phyloP scores from a whole-genome alignment of 2,329 filamentous ascomycete species.

The Hymenoscyphus scutula region DNA sequence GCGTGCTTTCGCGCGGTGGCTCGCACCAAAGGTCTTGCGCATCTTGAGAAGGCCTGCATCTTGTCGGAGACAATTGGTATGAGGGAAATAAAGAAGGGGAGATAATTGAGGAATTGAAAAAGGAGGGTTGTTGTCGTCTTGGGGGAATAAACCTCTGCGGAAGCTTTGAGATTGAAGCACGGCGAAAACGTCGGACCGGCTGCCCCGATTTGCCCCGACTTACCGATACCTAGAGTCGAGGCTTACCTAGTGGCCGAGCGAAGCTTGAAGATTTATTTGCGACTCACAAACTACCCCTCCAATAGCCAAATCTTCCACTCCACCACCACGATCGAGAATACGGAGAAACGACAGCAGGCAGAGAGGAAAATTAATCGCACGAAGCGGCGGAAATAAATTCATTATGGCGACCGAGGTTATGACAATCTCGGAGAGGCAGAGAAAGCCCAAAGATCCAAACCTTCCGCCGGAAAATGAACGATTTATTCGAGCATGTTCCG shows the following conservation, averaged over 20 bases:
- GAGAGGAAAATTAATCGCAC: neutral
- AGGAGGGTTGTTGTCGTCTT: slow-evolving; percentile 10
- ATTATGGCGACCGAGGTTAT: slow-evolving; percentile 60
- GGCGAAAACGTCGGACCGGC: slow-evolving; percentile 1
- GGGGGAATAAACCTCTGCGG: neutral
- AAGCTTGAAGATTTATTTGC: slow-evolving; percentile 9
- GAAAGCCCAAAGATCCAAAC: slow-evolving; percentile 66
- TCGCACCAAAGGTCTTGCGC: slow-evolving; percentile 64
- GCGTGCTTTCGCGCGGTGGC: slow-evolving; percentile 67
- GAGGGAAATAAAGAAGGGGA: slow-evolving; percentile 22
- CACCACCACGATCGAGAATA: neutral
- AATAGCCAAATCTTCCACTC: neutral
- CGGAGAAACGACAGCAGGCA: neutral
- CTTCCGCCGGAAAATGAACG: slow-evolving; percentile 91
- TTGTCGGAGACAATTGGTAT: slow-evolving; percentile 41
- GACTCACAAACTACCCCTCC: slow-evolving; percentile 9
- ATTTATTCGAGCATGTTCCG: slow-evolving; percentile 89
- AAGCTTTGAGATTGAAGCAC: neutral
- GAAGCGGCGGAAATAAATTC: neutral
- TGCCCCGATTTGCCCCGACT: neutral
- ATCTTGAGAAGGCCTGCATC: slow-evolving; percentile 86
- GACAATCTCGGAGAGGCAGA: slow-evolving; percentile 50
- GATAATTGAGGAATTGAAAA: slow-evolving; percentile 19
- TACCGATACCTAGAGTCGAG: too few relatives aligned
- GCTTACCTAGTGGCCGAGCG: too few relatives aligned